Conservation (phyloP, 805 yeast species). For the Candida germanica region DNA sequence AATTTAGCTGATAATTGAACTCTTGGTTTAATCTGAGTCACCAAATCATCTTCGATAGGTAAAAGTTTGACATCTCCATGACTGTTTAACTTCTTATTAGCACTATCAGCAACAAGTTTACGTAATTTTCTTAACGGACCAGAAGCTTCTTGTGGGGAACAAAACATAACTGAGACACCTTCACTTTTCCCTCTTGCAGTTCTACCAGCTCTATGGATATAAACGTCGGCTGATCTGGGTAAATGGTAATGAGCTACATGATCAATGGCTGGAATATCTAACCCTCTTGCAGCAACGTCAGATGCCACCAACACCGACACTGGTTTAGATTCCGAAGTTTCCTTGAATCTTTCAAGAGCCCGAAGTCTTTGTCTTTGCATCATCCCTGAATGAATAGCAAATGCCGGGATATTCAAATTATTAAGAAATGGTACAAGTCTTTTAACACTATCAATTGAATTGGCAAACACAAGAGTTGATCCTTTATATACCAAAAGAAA, state of each 20-base stretch:
- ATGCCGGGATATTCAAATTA: slow-evolving; percentile 63
- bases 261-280: slow-evolving; percentile 85
- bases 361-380: slow-evolving; percentile 88
- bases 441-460: slow-evolving; percentile 92
- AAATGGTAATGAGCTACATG: slow-evolving; percentile 96
- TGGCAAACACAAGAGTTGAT: slow-evolving; percentile 84
- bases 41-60: slow-evolving; percentile 72
- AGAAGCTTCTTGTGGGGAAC: slow-evolving; percentile 90
- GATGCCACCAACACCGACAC: slow-evolving; percentile 81
- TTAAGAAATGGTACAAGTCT: slow-evolving; percentile 74
- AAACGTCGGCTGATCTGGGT: slow-evolving; percentile 91
- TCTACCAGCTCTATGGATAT: slow-evolving; percentile 95
- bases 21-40: slow-evolving; percentile 68
- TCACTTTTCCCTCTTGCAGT: slow-evolving; percentile 95
- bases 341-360: slow-evolving; percentile 76
- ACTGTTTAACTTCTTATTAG: slow-evolving; percentile 27
- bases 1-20: slow-evolving; percentile 66
- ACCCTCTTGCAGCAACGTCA: slow-evolving; percentile 97
- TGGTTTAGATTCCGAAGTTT: slow-evolving; percentile 44
- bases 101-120: slow-evolving; percentile 47
- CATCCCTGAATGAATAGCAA: slow-evolving; percentile 91
- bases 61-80: slow-evolving; percentile 59
- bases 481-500: slow-evolving; percentile 86
- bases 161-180: slow-evolving; percentile 92
- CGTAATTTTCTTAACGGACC: slow-evolving; percentile 82